Evolutionary conservation across 805 yeast genomes (phyloP).

Genomic region (Sungouiella blattae): DNA sequence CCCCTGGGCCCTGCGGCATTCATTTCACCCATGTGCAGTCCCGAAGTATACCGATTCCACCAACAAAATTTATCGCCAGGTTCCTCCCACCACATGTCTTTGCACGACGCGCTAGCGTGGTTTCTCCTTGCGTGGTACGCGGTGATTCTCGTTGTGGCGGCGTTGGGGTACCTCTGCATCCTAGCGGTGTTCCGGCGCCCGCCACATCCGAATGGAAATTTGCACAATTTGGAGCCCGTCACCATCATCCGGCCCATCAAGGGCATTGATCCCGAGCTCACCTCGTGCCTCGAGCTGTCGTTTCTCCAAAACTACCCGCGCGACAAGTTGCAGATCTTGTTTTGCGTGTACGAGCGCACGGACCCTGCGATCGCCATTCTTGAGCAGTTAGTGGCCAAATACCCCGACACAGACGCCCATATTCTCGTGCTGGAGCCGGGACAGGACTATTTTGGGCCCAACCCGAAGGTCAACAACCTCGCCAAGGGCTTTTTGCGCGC

Average conservation of each 20-base stretch:
- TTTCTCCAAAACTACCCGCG: constrained; percentile 65
- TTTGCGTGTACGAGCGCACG: constrained; percentile 62
- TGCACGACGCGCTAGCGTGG: constrained; percentile 14
- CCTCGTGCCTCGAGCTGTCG: constrained; percentile 62
- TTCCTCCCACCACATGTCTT: too few relatives aligned
- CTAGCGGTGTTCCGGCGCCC: constrained; percentile 24
- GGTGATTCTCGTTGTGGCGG: constrained; percentile 34
- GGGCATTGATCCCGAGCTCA: constrained; percentile 77
- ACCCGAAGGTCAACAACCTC: constrained; percentile 84
- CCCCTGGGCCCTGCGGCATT: too few relatives aligned
- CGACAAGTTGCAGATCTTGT: constrained; percentile 59
- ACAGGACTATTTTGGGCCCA: constrained; percentile 65
- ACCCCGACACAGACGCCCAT: constrained; percentile 56
- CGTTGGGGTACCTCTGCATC: constrained; percentile 39
- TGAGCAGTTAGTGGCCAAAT: constrained; percentile 43
- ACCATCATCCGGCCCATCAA: constrained; percentile 79
- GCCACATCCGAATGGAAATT: constrained; percentile 15
- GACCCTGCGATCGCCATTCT: constrained; percentile 69
- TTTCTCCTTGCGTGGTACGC: constrained; percentile 37
- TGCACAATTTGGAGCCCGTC: constrained; percentile 41
- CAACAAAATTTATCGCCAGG: too few relatives aligned
- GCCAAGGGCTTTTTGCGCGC: constrained; percentile 76
- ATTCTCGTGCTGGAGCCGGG: constrained; percentile 48
- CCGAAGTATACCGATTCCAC: too few relatives aligned
- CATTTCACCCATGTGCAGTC: too few relatives aligned